Evolutionary conservation across 306 rosid genomes (phyloP), one percentile per base, ranked within the genome.

Genomic region (Acacia melanoxylon): DNA sequence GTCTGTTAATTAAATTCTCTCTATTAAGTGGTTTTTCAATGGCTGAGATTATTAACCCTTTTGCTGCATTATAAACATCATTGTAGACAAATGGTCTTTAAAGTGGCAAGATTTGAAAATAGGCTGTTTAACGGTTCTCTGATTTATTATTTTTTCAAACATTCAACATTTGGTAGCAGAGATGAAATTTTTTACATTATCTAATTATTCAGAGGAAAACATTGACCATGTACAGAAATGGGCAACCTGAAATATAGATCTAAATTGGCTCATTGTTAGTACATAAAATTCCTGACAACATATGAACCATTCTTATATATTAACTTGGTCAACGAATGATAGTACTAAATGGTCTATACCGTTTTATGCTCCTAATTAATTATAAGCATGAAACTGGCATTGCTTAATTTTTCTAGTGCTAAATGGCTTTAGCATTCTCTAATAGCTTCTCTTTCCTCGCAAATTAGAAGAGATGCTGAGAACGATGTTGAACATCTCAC

Each of bases 41-140:
- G 81, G 24, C 61, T 41, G 59, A 78, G 82, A 10, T 74, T 58
- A n/a, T 58, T 51, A 15, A n/a, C 76, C 76, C 72, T 22, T 72
- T 75, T 58, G 14, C 63, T 22, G 0, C 37, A 1, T 10, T 19
- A 13, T 27, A 37, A 62, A 27, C 40, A 27, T 62, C 35, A 24
- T 61, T 61, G 68, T 29, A 11, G 68, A 4, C 19, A 27, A 61
- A 24, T 61, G 4, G 5, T 59, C 29, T 59, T 22, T 8, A 11
- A 49, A 19, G 10, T 16, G 35, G 13, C 20, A 51, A 31, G 48
- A 51, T 71, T 71, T 13, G 2, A 44, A 61, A 22, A 19, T 31
- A 74, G 33, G 78, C 65, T 4, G 29, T 51, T 17, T 33, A 25
- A 31, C n/a, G 10, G 51, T 15, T 25, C 4, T 46, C n/a, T 25